phyloP scores from a whole-genome alignment of 306 rosid genomes.

The Hippophae gyantsensis region DNA sequence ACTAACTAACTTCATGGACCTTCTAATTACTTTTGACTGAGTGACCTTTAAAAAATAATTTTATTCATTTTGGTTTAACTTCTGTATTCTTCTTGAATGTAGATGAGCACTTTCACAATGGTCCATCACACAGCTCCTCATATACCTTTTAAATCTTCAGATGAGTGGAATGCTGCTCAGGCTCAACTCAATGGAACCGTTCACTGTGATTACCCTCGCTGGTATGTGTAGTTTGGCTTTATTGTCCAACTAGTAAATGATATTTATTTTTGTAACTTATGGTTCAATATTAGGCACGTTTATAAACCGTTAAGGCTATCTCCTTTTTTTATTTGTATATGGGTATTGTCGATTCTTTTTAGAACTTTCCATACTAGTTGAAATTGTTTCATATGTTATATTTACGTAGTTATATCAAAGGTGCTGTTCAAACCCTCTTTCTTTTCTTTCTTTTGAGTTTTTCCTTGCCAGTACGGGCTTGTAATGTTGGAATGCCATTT shows the following conservation, averaged over 20 bases:
- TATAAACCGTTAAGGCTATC: too few relatives aligned
- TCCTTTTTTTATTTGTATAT: neutral
- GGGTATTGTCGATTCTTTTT: slow-evolving; percentile 5
- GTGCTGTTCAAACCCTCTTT: too few relatives aligned
- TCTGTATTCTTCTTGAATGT: slow-evolving; percentile 10
- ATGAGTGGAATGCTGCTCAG: slow-evolving; percentile 87
- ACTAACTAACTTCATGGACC: too few relatives aligned
- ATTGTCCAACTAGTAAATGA: neutral
- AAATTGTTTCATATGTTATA: too few relatives aligned
- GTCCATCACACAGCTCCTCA: slow-evolving; percentile 98
- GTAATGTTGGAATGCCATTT: too few relatives aligned
- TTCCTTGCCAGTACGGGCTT: too few relatives aligned
- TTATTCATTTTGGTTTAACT: neutral
- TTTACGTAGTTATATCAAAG: too few relatives aligned
- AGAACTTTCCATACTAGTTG: neutral
- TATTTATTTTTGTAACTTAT: too few relatives aligned
- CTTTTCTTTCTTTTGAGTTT: too few relatives aligned
- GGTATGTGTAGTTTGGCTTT: slow-evolving; percentile 39
- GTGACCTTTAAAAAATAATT: neutral
- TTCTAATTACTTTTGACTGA: neutral
- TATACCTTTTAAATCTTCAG: slow-evolving; percentile 80
- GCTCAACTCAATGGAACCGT: slow-evolving; percentile 97
- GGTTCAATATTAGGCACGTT: too few relatives aligned
- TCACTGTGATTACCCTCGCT: slow-evolving; percentile 85
- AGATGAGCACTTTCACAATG: slow-evolving; percentile 99